A percentile compares a stretch with the other conserved stretches of the same genome.
Conservation (phyloP, 257 asterid species). For the Solanum pimpinellifolium region DNA sequence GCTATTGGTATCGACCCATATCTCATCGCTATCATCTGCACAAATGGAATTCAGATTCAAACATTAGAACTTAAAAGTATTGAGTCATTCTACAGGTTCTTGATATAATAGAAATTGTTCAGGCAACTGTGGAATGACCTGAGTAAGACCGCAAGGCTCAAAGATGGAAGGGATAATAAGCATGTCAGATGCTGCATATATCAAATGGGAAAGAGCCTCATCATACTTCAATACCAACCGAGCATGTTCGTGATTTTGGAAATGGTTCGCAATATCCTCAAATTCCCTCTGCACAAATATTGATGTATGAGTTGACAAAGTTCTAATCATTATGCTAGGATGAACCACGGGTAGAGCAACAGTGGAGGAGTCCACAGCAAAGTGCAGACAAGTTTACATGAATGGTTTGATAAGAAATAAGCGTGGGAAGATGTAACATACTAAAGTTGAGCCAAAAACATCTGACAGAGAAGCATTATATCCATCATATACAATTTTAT, state of each 20-base stretch:
- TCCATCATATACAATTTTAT: not conserved
- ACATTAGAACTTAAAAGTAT: not conserved
- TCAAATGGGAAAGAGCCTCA: constrained; percentile 72
- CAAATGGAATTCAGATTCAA: not conserved
- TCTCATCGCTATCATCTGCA: constrained; percentile 98
- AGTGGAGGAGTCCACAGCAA: not conserved
- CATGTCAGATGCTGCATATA: constrained; percentile 95
- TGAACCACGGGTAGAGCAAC: not conserved
- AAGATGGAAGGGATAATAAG: constrained; percentile 87
- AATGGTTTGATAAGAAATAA: not conserved
- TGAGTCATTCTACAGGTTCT: not conserved
- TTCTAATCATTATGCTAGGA: not conserved
- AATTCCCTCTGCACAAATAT: constrained; percentile 68
- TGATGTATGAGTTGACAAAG: not conserved
- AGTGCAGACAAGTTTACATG: not conserved
- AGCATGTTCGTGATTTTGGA: constrained; percentile 56
- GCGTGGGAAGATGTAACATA: not conserved
- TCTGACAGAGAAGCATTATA: not conserved
- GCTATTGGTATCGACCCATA: constrained; percentile 87
- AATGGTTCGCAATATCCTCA: constrained; percentile 59
- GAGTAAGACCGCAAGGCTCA: constrained; percentile 98
- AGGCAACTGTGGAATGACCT: constrained; percentile 34
- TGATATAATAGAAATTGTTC: not conserved
- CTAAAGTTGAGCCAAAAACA: not conserved
- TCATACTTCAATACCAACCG: constrained; percentile 79